Conservation (phyloP, 371 early-diverging fungal species). For the Mucor racemosus region DNA sequence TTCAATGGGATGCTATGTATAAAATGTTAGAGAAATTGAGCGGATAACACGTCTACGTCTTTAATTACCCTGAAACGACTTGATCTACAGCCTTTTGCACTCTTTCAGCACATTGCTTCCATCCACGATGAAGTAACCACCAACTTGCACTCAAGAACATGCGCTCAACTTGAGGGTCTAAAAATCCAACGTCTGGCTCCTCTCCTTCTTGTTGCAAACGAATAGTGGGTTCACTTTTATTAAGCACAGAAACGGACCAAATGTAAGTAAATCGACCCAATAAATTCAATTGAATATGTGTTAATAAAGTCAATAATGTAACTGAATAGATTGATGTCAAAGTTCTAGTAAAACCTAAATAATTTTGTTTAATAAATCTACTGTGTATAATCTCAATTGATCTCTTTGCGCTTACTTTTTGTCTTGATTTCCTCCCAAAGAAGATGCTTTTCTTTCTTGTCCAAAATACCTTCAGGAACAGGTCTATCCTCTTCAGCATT, state of each 20-base stretch:
- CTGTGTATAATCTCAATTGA: no score
- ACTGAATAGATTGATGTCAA: constrained; percentile 83
- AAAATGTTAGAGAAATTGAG: no score
- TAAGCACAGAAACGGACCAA: constrained; percentile 76
- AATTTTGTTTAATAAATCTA: background rate
- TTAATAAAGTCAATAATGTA: constrained; percentile 79
- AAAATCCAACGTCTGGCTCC: constrained; percentile 44
- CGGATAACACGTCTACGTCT: background rate
- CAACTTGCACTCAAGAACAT: constrained; percentile 88
- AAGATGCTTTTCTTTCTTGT: constrained; percentile 67
- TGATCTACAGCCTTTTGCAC: constrained; percentile 73
- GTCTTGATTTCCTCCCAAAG: constrained; percentile 91
- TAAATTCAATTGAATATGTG: constrained; percentile 88
- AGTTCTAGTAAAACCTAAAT: constrained; percentile 79
- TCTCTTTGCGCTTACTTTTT: constrained; percentile 55
- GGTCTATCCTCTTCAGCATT: constrained; percentile 13
- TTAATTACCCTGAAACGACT: constrained; percentile 62
- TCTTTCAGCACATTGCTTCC: constrained; percentile 71
- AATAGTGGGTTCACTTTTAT: constrained; percentile 57
- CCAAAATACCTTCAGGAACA: constrained; percentile 38
- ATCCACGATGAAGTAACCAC: constrained; percentile 92
- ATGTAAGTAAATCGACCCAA: constrained; percentile 91
- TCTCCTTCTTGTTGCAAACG: constrained; percentile 51
- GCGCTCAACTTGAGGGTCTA: constrained; percentile 68
- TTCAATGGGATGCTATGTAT: constrained; percentile 37